Conservation (phyloP, 2,329 filamentous ascomycete species). For the Aschersonia sp. region DNA sequence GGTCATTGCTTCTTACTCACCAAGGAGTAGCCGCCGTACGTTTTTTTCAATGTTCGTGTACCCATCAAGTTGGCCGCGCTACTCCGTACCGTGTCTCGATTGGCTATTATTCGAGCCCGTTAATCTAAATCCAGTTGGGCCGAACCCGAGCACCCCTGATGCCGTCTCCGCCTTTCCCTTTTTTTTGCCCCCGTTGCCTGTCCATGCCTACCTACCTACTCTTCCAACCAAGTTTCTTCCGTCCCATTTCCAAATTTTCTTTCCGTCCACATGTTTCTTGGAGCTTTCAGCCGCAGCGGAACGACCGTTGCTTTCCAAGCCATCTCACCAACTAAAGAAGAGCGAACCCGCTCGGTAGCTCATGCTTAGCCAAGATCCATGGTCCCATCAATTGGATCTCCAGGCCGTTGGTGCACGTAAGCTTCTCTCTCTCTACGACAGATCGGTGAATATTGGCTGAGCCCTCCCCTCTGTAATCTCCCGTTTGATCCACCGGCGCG, state of each 20-base stretch:
- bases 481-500: constrained; percentile 4
- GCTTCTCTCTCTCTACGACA: background rate
- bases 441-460: background rate
- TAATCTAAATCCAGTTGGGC: background rate
- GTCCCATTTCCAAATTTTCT: background rate
- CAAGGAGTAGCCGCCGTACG: too few species aligned
- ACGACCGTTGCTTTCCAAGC: too few species aligned
- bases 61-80: too few species aligned
- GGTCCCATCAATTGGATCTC: too few species aligned
- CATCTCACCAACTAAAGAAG: too few species aligned
- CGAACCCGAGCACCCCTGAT: background rate
- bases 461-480: constrained; percentile 7
- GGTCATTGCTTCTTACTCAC: too few species aligned
- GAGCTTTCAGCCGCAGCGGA: background rate
- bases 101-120: background rate
- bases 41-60: too few species aligned
- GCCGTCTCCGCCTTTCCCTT: background rate
- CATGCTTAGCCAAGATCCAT: too few species aligned
- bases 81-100: background rate
- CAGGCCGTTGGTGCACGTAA: background rate
- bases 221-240: background rate
- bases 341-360: too few species aligned
- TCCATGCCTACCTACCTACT: background rate
- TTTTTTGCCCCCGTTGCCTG: background rate
- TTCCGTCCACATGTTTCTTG: background rate